A percentile compares a stretch with the other conserved stretches of the same genome.
These are phyloP conservation scores for Rhodocollybia butyracea DNA, from an alignment of 768 basidiomycete genomes.

Conservation along the genomic window DNA sequence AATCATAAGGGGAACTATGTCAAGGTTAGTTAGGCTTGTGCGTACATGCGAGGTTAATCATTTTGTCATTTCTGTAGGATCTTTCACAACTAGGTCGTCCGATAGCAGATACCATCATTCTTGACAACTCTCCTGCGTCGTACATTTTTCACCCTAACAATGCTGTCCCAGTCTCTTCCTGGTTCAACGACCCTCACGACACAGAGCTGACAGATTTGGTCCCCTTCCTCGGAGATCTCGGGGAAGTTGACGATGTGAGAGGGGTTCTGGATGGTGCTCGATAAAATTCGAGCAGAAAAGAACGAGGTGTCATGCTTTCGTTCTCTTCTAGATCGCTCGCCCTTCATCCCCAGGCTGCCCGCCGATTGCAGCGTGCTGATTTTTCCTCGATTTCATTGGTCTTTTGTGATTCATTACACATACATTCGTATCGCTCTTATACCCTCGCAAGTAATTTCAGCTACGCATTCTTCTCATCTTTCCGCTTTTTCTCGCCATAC, in stretches of 20 bases:
- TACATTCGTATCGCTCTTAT: slow-evolving; percentile 3
- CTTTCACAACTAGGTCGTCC: slow-evolving; percentile 95
- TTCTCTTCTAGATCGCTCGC: neutral
- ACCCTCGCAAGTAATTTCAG: slow-evolving; percentile 8
- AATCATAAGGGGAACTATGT: slow-evolving; percentile 99
- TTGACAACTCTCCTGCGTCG: slow-evolving; percentile 98
- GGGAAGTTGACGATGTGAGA: slow-evolving; percentile 82
- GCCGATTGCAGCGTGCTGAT: neutral
- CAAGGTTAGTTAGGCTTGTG: slow-evolving; percentile 57
- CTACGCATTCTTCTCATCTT: neutral
- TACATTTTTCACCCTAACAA: slow-evolving; percentile 99
- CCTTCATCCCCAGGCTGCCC: neutral
- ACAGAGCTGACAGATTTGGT: slow-evolving; percentile 95
- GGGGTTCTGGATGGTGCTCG: slow-evolving; percentile 87
- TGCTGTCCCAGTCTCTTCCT: slow-evolving; percentile 97
- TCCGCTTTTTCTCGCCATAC: neutral
- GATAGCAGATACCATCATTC: slow-evolving; percentile 91
- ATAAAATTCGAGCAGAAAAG: slow-evolving; percentile 27
- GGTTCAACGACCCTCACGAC: slow-evolving; percentile 99
- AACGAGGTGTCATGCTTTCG: neutral
- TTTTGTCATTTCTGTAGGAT: slow-evolving; percentile 55
- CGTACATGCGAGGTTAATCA: neutral
- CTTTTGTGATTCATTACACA: neutral
- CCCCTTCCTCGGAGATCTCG: slow-evolving; percentile 90
- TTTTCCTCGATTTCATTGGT: neutral